Base-by-base conservation (phyloP, 371 early-diverging fungal genomes). In the Haplosporangium sp. region DNA sequence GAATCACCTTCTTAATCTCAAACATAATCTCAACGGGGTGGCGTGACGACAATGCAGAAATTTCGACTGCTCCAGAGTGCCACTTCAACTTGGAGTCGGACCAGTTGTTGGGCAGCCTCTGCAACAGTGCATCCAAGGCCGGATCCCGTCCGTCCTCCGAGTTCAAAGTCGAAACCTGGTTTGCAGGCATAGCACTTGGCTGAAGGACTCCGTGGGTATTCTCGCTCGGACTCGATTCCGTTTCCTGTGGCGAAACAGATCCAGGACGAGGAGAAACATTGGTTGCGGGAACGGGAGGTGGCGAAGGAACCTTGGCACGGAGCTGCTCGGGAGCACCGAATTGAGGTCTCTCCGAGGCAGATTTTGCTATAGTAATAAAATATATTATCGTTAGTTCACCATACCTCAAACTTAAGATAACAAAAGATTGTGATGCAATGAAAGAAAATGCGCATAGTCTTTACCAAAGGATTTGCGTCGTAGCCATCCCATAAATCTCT, bases 21-120 rank as follows among this genome's bases (percentile, higher is more conserved):
- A 83, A 80, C 59, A 94, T 87, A 36, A 93, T 85, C 73, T 91
- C 91, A 21, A 85, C 84, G 3, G 95, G 95, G 16, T 89, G 83
- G 42, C 90, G 83, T 7, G 90, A 87, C n/a, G 93, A 92, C 55
- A 95, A 74, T 2, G 92, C 92, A 53, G 88, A 85, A 46, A 91
- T 89, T 66, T 93, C 94, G 1, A 94, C 92, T 10, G 93, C 93
- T 52, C 95, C 95, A 59, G 91, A 90, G 74, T 94, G 93, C 23
- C 86, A 85, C 36, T 91, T 89, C 67, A 95, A 84, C 74, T 92
- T 89, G 60, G 82, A 77, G 41, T 89, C 86, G 7, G 70, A 67
- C 66, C 81, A 81, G 68, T 73, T 73, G 42, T 42, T 46, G 14
- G 69, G 82, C 21, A 69, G 45, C 20, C 63, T 53, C 21, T 46